These are phyloP conservation scores for Podosphaera aphanis DNA, from an alignment of 2,329 filamentous ascomycete genomes.

Conservation along the genomic window DNA sequence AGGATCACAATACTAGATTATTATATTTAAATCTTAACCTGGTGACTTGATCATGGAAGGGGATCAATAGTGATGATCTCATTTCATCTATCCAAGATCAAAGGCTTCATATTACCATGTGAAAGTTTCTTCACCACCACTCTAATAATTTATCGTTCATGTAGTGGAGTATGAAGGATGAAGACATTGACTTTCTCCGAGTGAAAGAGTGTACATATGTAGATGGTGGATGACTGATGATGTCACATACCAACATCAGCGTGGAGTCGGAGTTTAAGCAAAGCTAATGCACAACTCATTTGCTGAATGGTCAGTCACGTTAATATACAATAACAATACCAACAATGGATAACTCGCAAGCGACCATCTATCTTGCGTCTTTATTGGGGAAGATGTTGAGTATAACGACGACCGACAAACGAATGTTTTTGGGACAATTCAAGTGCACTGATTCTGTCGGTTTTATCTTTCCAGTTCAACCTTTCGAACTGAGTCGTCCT, in stretches of 20 bases:
- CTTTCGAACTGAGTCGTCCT: background rate
- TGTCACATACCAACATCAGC: too few species aligned
- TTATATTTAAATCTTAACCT: background rate
- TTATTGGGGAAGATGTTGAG: conserved; percentile 61
- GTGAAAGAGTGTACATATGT: too few species aligned
- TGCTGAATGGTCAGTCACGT: too few species aligned
- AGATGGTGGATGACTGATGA: too few species aligned
- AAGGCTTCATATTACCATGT: background rate
- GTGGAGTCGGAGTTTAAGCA: too few species aligned
- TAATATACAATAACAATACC: too few species aligned
- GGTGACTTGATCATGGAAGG: background rate
- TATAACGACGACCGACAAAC: conserved; percentile 56
- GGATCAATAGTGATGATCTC: background rate
- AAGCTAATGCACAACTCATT: too few species aligned
- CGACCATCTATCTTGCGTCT: conserved; percentile 24
- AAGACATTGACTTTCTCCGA: too few species aligned
- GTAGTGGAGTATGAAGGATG: too few species aligned
- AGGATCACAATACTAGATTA: background rate
- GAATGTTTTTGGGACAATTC: conserved; percentile 74
- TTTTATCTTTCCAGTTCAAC: conserved; percentile 7
- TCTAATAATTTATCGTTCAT: background rate
- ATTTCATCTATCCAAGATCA: background rate
- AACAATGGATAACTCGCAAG: background rate
- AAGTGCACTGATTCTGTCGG: conserved; percentile 83
- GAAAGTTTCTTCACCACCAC: background rate